These are phyloP conservation scores for Odonthalia washingtoniensis DNA, from an alignment of 31 red algal genomes.

Conservation along the genomic window DNA sequence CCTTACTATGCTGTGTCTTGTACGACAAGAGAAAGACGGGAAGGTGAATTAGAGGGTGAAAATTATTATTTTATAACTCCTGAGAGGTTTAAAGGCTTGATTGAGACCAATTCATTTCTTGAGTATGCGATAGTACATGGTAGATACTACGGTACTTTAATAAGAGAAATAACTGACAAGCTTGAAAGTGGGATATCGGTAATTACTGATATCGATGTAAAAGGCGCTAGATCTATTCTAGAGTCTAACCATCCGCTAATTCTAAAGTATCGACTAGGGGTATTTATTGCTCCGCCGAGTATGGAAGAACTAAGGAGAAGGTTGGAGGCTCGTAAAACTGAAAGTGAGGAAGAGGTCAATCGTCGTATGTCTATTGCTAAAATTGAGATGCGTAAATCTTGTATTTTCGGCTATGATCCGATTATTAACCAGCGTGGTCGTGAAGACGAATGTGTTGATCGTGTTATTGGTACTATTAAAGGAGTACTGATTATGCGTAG, in stretches of 20 bases:
- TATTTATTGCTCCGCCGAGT: neutral
- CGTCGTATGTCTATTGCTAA: neutral
- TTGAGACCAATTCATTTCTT: slow-evolving; percentile 78
- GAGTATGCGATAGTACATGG: slow-evolving; percentile 96
- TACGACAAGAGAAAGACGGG: slow-evolving; percentile 85
- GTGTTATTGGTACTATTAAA: no score
- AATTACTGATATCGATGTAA: slow-evolving; percentile 89
- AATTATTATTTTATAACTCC: slow-evolving; percentile 87
- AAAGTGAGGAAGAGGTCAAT: slow-evolving; percentile 1
- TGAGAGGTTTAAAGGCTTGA: slow-evolving; percentile 71
- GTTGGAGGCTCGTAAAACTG: neutral
- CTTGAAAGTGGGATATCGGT: slow-evolving; percentile 38
- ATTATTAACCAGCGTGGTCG: no score
- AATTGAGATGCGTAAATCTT: neutral
- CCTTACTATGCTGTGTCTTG: slow-evolving; percentile 73
- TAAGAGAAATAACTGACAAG: slow-evolving; percentile 63
- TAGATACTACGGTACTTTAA: slow-evolving; percentile 90
- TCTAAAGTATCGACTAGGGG: neutral
- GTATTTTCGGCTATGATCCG: no score
- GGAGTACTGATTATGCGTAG: no score
- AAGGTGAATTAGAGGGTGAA: slow-evolving; percentile 77
- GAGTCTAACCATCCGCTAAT: neutral
- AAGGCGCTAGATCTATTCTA: slow-evolving; percentile 64
- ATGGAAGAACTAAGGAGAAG: slow-evolving; percentile 8
- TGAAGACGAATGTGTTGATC: no score